phyloP scores from a whole-genome alignment of 352 stramenopile genomes.

The Phytophthora tentaculata region DNA sequence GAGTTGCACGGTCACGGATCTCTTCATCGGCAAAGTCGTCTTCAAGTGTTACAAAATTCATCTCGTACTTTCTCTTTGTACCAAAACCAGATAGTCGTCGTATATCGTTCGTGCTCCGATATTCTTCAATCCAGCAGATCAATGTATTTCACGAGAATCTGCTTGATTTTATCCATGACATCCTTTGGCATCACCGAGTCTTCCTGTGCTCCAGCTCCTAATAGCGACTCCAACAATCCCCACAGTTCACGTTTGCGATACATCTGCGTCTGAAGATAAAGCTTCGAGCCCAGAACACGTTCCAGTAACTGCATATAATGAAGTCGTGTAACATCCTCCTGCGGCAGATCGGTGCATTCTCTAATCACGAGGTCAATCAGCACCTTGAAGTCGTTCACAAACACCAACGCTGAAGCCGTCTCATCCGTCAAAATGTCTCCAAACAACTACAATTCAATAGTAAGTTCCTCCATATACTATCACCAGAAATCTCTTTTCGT shows the following conservation, averaged over 20 bases:
- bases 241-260: slow-evolving; percentile 71
- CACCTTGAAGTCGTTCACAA: slow-evolving; percentile 80
- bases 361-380: slow-evolving; percentile 72
- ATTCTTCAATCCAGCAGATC: slow-evolving; percentile 61
- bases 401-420: slow-evolving; percentile 54
- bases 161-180: slow-evolving; percentile 43
- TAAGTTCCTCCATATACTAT: not conserved
- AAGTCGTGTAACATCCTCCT: slow-evolving; percentile 50
- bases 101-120: slow-evolving; percentile 2
- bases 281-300: slow-evolving; percentile 42
- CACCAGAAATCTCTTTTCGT: not conserved
- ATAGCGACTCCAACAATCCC: slow-evolving; percentile 53
- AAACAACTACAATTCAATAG: slow-evolving; percentile 50
- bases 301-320: slow-evolving; percentile 62
- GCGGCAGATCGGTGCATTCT: slow-evolving; percentile 64
- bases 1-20: too few relatives aligned
- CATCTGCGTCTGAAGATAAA: slow-evolving; percentile 55
- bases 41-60: slow-evolving; percentile 13
- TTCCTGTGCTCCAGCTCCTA: slow-evolving; percentile 42
- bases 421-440: slow-evolving; percentile 59
- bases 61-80: slow-evolving; percentile 1
- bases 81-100: slow-evolving; percentile 6
- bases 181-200: slow-evolving; percentile 48
- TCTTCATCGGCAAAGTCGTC: not conserved
- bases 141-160: slow-evolving; percentile 62